These are phyloP conservation scores for Xylaria cubensis DNA, from an alignment of 495 filamentous ascomycete species.

Conservation along the genomic window DNA sequence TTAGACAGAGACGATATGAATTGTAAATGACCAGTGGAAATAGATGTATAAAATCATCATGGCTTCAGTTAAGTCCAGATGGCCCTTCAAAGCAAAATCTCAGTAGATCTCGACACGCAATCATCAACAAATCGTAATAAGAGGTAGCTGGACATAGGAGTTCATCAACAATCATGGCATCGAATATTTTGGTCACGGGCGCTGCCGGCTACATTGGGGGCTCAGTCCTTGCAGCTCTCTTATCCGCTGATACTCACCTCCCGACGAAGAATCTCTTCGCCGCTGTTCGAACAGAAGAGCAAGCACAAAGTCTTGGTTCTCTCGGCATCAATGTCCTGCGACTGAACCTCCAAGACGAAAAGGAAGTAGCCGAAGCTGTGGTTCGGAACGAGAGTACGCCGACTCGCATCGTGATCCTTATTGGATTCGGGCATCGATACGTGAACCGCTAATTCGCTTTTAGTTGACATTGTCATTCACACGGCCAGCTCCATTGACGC, in stretches of 20 bases:
- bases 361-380: constrained; percentile 35
- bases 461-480: constrained; percentile 21
- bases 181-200: constrained; percentile 43
- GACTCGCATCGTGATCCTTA: constrained; percentile 20
- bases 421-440: background rate
- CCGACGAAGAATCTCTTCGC: constrained; percentile 35
- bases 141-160: background rate
- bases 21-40: background rate
- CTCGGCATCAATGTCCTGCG: constrained; percentile 38
- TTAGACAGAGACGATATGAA: background rate
- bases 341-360: constrained; percentile 38
- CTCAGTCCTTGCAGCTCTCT: constrained; percentile 39
- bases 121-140: background rate
- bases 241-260: constrained; percentile 32
- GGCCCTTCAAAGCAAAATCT: background rate
- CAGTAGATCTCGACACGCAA: background rate
- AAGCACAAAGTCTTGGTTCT: constrained; percentile 35
- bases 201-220: constrained; percentile 45
- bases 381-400: constrained; percentile 35
- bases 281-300: constrained; percentile 39
- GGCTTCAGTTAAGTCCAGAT: background rate
- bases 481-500: constrained; percentile 38
- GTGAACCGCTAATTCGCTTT: background rate
- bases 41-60: background rate
- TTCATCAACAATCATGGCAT: constrained; percentile 23